Percentiles rank a stretch among this genome's conserved stretches.
Conservation (phyloP, 768 basidiomycete genomes). For the Serendipita sp. region DNA sequence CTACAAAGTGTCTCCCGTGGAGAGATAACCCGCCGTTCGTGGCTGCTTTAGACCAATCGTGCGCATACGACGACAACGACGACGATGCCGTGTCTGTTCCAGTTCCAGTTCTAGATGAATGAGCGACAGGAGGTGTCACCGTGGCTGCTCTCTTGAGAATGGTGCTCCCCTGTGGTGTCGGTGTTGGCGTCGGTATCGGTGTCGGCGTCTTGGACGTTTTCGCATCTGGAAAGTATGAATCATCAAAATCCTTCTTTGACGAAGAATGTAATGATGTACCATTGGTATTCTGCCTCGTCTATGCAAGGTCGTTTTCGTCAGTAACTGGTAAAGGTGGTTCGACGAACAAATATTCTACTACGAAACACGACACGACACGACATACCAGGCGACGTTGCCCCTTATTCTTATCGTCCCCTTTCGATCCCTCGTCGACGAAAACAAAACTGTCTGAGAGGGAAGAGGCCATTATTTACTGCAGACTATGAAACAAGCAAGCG, state of each 20-base stretch:
- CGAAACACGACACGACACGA: too few relatives aligned
- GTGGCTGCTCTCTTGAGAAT: too few relatives aligned
- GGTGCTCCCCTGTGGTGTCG: too few relatives aligned
- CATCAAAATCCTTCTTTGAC: neutral
- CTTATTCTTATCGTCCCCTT: too few relatives aligned
- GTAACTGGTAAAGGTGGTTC: neutral
- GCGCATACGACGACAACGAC: conserved; percentile 37
- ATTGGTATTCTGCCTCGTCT: too few relatives aligned
- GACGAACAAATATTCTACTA: neutral
- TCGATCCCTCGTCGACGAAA: neutral
- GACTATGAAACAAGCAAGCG: too few relatives aligned
- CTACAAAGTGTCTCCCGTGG: conserved; percentile 69
- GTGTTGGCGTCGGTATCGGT: too few relatives aligned
- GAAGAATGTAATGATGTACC: neutral
- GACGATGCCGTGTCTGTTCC: conserved; percentile 15
- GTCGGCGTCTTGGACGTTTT: too few relatives aligned
- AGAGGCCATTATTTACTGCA: neutral
- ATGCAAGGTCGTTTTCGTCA: conserved; percentile 6
- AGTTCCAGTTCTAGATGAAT: too few relatives aligned
- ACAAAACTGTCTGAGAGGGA: conserved; percentile 1
- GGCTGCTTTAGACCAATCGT: conserved; percentile 48
- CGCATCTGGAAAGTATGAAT: too few relatives aligned
- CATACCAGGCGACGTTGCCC: too few relatives aligned
- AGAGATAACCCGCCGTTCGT: conserved; percentile 41
- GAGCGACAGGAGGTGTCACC: too few relatives aligned